These are phyloP conservation scores for Syncephalastrum sp. DNA, from an alignment of 371 early-diverging fungal genomes.

Conservation along the genomic window DNA sequence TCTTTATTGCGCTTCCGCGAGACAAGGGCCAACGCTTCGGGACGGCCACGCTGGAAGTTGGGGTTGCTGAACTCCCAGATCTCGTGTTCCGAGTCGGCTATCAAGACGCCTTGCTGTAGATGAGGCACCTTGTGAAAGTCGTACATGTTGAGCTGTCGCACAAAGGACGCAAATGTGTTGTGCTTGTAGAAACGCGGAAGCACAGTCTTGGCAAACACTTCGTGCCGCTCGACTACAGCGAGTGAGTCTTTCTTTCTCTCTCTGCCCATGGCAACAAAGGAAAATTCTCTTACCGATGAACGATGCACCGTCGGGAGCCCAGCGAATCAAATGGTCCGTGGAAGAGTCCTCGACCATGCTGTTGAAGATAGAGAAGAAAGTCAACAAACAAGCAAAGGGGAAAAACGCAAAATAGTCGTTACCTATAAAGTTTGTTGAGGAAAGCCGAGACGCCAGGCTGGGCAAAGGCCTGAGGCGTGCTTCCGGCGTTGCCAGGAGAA, in stretches of 20 bases:
- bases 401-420: slow-evolving; percentile 1
- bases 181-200: slow-evolving; percentile 90
- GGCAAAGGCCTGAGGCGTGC: background rate
- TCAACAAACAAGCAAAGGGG: background rate
- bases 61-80: slow-evolving; percentile 63
- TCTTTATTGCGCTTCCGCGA: slow-evolving; percentile 51
- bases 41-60: slow-evolving; percentile 50
- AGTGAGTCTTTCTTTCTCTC: background rate
- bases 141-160: slow-evolving; percentile 94
- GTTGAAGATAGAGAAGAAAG: slow-evolving; percentile 3
- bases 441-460: slow-evolving; percentile 23
- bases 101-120: slow-evolving; percentile 72
- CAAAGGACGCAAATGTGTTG: slow-evolving; percentile 91
- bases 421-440: slow-evolving; percentile 25
- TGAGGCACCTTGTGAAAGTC: slow-evolving; percentile 83
- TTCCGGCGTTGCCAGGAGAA: too few relatives aligned
- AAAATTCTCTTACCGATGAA: slow-evolving; percentile 54
- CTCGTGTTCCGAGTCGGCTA: slow-evolving; percentile 59
- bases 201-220: slow-evolving; percentile 82
- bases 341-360: slow-evolving; percentile 72
- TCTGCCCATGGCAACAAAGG: background rate
- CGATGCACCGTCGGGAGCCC: slow-evolving; percentile 75
- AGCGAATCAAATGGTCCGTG: slow-evolving; percentile 67
- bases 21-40: slow-evolving; percentile 51
- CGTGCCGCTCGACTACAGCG: slow-evolving; percentile 57